phyloP scores from a whole-genome alignment of 441 rosid species.

The Populus trichocarpa region DNA sequence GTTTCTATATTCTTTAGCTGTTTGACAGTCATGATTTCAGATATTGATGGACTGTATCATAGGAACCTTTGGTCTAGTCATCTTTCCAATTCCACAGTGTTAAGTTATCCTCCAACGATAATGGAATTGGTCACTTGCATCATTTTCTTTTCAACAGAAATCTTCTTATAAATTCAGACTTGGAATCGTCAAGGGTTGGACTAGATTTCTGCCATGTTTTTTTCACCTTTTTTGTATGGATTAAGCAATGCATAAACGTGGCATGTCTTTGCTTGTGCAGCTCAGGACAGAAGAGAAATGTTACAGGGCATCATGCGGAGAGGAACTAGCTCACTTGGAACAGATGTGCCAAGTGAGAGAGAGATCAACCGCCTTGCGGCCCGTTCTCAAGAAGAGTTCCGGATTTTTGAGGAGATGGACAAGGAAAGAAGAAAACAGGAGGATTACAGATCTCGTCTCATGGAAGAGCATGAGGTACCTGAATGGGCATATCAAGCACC shows the following conservation, averaged over 20 bases:
- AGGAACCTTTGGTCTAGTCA: not conserved
- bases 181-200: not conserved
- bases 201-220: not conserved
- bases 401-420: slow-evolving; percentile 94
- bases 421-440: slow-evolving; percentile 85
- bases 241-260: slow-evolving; percentile 12
- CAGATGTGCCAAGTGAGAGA: slow-evolving; percentile 97
- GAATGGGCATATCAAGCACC: slow-evolving; percentile 84
- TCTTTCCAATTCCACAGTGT: not conserved
- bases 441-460: slow-evolving; percentile 82
- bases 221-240: slow-evolving; percentile 1
- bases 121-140: not conserved
- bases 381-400: slow-evolving; percentile 80
- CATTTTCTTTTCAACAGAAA: not conserved
- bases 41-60: not conserved
- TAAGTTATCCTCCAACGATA: not conserved
- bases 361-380: slow-evolving; percentile 98
- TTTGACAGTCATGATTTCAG: not conserved
- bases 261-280: slow-evolving; percentile 43
- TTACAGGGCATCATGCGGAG: slow-evolving; percentile 93
- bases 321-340: slow-evolving; percentile 95
- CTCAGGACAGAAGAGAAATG: slow-evolving; percentile 95
- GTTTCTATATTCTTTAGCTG: not conserved
- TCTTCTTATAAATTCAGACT: slow-evolving; percentile 4
- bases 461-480: slow-evolving; percentile 98